Base-by-base conservation (phyloP, 2,329 filamentous ascomycete genomes). In the Diaporthe longicolla region DNA sequence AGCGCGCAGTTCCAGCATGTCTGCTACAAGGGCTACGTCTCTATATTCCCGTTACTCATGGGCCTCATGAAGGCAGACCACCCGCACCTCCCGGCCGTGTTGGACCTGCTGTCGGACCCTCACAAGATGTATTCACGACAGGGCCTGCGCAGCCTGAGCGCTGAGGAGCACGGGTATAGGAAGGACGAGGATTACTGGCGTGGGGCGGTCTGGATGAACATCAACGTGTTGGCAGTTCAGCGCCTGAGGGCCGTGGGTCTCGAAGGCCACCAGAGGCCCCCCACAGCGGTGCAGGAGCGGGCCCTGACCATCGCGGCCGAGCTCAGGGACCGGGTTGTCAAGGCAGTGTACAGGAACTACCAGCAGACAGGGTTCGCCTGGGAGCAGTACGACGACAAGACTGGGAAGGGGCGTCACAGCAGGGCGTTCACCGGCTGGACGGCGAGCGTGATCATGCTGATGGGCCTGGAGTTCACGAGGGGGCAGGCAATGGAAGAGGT, bases 381-480 rank as follows among this genome's bases (percentile, higher is more conserved):
- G 91, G 92, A 93, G 80, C 92, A 93, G 80, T 93, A 93, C 78
- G 90, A 92, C 77, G 89, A 91, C 0, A 89, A 92, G 74, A 92
- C 89, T 0, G 92, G 92, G 17, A 86, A 86, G 57, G 92, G 92
- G 4, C 91, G 93, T 82, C 85, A 91, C 21, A 93, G 91, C 15
- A 91, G 93, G 83, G 91, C 93, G 78, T 93, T 93, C 80, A 92
- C 91, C 0, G 92, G 92, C 63, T 93, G 92, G 92, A 93, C 92
- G n/a, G 93, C 91, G 79, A 84, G 93, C 82, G 89, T 93, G 58
- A 91, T 93, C 15, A 92, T 92, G 82, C 90, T 93, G 74, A 92
- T 93, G 90, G 86, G 85, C 35, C 54, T 74, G 8, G 59, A 69
- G 9, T 71, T 74, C 37, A 70, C 24, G 17, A 73, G 70, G 17